These are phyloP conservation scores for Cicer yamashitae DNA, from an alignment of 306 rosid species.

Conservation along the genomic window DNA sequence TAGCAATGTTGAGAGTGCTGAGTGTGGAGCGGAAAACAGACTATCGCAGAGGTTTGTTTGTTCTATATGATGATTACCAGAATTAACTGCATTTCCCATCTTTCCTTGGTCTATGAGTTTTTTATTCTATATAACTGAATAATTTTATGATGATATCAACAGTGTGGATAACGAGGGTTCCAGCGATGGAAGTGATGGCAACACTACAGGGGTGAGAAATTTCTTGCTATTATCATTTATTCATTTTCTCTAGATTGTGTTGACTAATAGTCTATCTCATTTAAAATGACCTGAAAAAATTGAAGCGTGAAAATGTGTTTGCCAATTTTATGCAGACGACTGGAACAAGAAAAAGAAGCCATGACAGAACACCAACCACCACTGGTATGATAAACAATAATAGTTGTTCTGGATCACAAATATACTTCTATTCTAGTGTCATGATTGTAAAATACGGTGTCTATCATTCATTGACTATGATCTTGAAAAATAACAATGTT, in stretches of 20 bases:
- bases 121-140: constrained; percentile 44
- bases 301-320: constrained; percentile 36
- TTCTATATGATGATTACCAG: constrained; percentile 14
- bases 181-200: constrained; percentile 87
- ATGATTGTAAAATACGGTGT: constrained; percentile 20
- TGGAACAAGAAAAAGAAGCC: constrained; percentile 80
- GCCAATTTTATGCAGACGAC: constrained; percentile 60
- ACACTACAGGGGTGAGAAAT: constrained; percentile 73
- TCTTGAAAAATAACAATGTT: not conserved
- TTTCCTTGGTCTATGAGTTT: constrained; percentile 20
- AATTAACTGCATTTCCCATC: constrained; percentile 16
- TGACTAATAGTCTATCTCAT: constrained; percentile 26
- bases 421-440: constrained; percentile 23
- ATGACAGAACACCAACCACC: constrained; percentile 67
- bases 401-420: constrained; percentile 39
- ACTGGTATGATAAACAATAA: constrained; percentile 62
- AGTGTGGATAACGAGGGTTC: constrained; percentile 81
- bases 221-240: constrained; percentile 7
- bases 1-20: constrained; percentile 65
- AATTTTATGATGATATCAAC: constrained; percentile 47
- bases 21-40: constrained; percentile 63
- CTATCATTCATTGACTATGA: constrained; percentile 25
- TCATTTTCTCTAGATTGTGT: not conserved
- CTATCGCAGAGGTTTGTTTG: constrained; percentile 86
- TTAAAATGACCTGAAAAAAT: constrained; percentile 32